Percentiles rank a stretch among this genome's conserved stretches.
Evolutionary conservation across 805 yeast species (phyloP).

Genomic region (Lipomyces yamanashiensis): DNA sequence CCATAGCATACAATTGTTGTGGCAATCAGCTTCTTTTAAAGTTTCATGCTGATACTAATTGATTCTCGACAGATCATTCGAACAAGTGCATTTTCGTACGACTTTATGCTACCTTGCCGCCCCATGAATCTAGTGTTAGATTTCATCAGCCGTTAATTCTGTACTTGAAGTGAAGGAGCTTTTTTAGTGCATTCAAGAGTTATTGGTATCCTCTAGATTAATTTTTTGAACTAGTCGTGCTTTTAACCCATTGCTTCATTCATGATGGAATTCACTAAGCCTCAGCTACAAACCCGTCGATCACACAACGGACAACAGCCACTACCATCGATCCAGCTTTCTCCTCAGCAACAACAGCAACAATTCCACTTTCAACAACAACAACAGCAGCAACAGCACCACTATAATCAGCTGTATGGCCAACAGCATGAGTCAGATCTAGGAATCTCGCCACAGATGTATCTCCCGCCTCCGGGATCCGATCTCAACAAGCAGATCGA

Average conservation of each 20-base stretch:
- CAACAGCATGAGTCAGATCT: conserved; percentile 9
- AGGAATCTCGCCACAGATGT: conserved; percentile 10
- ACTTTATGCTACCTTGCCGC: background rate
- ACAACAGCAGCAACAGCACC: conserved; percentile 10
- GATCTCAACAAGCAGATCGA: conserved; percentile 9
- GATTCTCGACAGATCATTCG: background rate
- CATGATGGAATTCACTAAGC: conserved; percentile 20
- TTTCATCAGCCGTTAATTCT: background rate
- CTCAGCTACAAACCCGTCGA: conserved; percentile 20
- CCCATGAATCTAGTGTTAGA: background rate
- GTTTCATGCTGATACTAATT: too few relatives aligned
- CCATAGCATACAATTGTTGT: too few relatives aligned
- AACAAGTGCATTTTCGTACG: background rate
- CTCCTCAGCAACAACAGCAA: conserved; percentile 13
- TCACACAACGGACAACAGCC: conserved; percentile 18
- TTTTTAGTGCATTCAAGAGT: background rate
- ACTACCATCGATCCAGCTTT: background rate
- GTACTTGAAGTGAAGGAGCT: background rate
- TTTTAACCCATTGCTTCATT: background rate
- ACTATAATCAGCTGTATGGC: conserved; percentile 3
- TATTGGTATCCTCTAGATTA: background rate
- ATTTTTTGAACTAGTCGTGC: background rate
- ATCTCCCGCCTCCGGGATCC: conserved; percentile 10
- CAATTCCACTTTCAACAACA: conserved; percentile 8
- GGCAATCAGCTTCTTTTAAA: too few relatives aligned